Evolutionary conservation across 2,329 filamentous ascomycete species (phyloP), one percentile per base, ranked within the genome.

Genomic region (Ustulina deusta): DNA sequence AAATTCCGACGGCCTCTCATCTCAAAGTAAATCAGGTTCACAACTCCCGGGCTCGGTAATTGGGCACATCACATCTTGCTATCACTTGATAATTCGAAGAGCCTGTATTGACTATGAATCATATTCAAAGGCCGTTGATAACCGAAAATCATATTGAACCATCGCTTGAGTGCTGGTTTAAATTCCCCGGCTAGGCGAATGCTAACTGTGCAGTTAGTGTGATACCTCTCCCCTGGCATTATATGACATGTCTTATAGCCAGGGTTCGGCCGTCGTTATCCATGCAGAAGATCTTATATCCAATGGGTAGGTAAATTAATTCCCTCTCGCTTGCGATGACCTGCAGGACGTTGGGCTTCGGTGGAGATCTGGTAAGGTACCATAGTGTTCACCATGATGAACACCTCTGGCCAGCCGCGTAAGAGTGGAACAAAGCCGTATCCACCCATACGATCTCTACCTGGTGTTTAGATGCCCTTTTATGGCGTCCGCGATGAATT

Each of bases 251-350:
- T 57, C 25, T 46, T 64, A 61, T 68, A 46, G 42, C 32, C 63
- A 42, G 42, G 55, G 42, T 61, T 36, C 51, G 56, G 49, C 49
- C 56, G 57, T 17, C 29, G 4, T 22, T 20, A 64, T 65, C 65
- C 65, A 68, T 68, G 65, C 36, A 68, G 61, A 34, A 68, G 65
- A 68, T 68, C 65, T 61, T 64, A 64, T 65, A 67, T 66, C 55
- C 61, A 68, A 60, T 44, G 55, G 51, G 65, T 57, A 64, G 65
- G 65, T 67, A 60, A 61, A 68, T 68, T 61, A 68, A 68, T 44
- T 9, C 65, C 25, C 61, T 52, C 34, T 65, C 57, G 57, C 52
- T 61, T 60, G 46, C 13, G 62, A 68, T 68, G 52, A 59, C 62
- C 58, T 68, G 66, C 66, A 68, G 66, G 29, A 34, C 63, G 36